A percentile compares a stretch with the other conserved stretches of the same genome.
phyloP scores from a whole-genome alignment of 2,329 filamentous ascomycete species.

The Ophiostoma fasciatum region DNA sequence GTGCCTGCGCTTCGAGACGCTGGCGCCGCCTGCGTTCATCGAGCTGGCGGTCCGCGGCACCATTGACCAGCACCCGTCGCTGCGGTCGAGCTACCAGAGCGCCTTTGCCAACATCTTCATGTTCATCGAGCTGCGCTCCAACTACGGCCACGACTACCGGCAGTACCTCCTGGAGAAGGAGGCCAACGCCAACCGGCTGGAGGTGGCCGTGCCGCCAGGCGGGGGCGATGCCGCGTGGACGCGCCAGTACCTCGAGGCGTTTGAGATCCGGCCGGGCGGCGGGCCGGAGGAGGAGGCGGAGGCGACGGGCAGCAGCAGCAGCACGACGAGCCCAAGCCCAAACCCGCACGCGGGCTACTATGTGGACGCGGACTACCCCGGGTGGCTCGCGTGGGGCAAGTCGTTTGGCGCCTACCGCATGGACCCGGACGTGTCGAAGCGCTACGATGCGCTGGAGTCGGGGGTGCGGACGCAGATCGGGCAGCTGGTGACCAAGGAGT shows the following conservation, averaged over 20 bases:
- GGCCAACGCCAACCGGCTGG: constrained; percentile 59
- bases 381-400: constrained; percentile 93
- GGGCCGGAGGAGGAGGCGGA: constrained; percentile 20
- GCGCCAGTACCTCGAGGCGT: constrained; percentile 58
- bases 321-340: constrained; percentile 29
- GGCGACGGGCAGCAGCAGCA: constrained; percentile 22
- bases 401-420: constrained; percentile 67
- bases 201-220: constrained; percentile 45
- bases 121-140: constrained; percentile 73
- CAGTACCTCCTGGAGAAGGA: constrained; percentile 77
- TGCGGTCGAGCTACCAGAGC: constrained; percentile 68
- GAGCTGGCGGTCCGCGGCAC: constrained; percentile 70
- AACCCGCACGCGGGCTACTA: no score
- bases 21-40: constrained; percentile 70
- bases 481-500: constrained; percentile 61
- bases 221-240: constrained; percentile 70
- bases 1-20: constrained; percentile 77
- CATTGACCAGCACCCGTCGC: constrained; percentile 77
- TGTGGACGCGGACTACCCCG: constrained; percentile 80
- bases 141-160: constrained; percentile 74
- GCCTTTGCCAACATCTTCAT: constrained; percentile 65
- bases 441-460: constrained; percentile 69
- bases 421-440: constrained; percentile 49
- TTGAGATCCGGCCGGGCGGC: constrained; percentile 36
- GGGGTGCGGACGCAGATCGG: constrained; percentile 67